Evolutionary conservation across 169 alveolate genomes (phyloP), one percentile per base, ranked within the genome.

Genomic region (Plasmodium fragile): DNA sequence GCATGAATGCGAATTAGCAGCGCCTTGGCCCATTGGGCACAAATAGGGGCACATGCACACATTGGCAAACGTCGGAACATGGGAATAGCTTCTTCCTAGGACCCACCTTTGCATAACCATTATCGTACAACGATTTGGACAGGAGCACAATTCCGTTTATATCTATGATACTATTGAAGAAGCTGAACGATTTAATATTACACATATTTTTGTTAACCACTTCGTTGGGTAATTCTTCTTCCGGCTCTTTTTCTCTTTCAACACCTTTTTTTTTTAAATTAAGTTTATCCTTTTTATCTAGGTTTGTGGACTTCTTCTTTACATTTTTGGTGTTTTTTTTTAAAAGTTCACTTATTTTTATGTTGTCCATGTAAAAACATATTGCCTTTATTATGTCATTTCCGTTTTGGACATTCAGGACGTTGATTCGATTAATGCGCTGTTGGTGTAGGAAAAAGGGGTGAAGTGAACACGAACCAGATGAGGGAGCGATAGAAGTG

Each of bases 341-440:
- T 84, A 84, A 75, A 69, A 84, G 69, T n/a, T 84, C 93, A 69
- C 79, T 73, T 18, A 84, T 84, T 84, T 84, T 43, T 84, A 84
- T 18, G 41, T 84, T 84, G 53, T 84, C 93, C 83, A 84, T 84
- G 39, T 84, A 84, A 73, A 84, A 84, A n/a, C 93, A 84, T n/a
- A 84, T 22, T 1, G 85, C 93, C 34, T 45, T 84, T 72, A 84
- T 84, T 22, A 84, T 13, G 78, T 84, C 83, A 71, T 84, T 84
- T 45, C 71, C 93, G 34, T 84, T 84, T 84, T 84, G 93, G 13
- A 73, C 65, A 84, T 84, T 84, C 43, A 84, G 70, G 25, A 84
- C 59, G 22, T 73, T 84, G 13, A 84, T 84, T 84, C 78, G 75
- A 53, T 45, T 84, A 73, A 84, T 84, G 53, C 83, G 11, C 93